Evolutionary conservation across 208 protist genomes (phyloP), one percentile per base, ranked within the genome.

Genomic region (Naegleria lovaniensis): DNA sequence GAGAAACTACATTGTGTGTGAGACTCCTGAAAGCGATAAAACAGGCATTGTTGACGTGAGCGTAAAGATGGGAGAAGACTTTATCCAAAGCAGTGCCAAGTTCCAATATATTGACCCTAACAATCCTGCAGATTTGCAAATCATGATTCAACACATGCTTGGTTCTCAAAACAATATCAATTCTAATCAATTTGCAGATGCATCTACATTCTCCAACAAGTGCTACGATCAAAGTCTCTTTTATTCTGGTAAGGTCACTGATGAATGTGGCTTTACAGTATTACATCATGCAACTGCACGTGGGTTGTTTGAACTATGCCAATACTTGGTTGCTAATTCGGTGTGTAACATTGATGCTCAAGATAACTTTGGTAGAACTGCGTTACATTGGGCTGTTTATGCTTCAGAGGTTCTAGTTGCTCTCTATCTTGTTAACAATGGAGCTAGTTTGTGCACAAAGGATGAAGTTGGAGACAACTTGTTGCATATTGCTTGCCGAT

Each of bases 321-420:
- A 55, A 48, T 51, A 40, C 6, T 33, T 87, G 5, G 13, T 87
- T 25, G 33, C 11, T 15, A 9, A 11, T n/a, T 6, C 5, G 9
- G 4, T 87, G 29, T 51, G 3, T 55, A 29, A 87, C 6, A 15
- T 87, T 7, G 41, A 87, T 33, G 84, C 5, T 22, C 5, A 40
- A 15, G 84, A 87, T 87, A 87, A 87, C 19, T 87, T 55, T 87
- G 84, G 84, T 3, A 48, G 84, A 33, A 87, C 84, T 55, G 84
- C 84, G 25, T 33, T 87, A 15, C 33, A 40, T 55, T 87, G 84
- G 84, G 40, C 40, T 40, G n/a, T 9, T 36, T 87, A 6, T 55
- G 38, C 25, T 3, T 55, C 84, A 87, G 13, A 3, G 33, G 9
- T 6, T n/a, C 6, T 38, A 13, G 4, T 13, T 16, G 11, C 40